phyloP scores from a whole-genome alignment of 768 basidiomycete species.

The Termitomyces sp. region DNA sequence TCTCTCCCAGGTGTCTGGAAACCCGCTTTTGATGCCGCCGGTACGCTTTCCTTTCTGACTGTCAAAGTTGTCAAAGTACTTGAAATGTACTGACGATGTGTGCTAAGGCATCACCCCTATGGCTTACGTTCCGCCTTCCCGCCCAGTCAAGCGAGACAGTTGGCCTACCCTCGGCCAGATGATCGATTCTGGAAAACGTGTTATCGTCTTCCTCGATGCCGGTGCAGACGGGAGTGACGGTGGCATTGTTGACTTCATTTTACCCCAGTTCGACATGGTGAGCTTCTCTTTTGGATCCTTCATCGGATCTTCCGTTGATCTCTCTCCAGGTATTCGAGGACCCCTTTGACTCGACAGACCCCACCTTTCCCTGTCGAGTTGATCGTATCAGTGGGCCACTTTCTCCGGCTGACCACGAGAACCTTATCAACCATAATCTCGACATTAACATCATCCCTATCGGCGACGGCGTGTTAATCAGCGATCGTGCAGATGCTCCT shows the following conservation, averaged over 20 bases:
- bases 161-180: conserved; percentile 66
- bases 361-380: conserved; percentile 1
- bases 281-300: neutral
- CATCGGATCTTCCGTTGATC: neutral
- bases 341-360: conserved; percentile 2
- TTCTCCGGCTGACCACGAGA: conserved; percentile 4
- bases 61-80: neutral
- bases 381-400: conserved; percentile 6
- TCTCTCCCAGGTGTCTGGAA: conserved; percentile 47
- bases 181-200: conserved; percentile 52
- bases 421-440: conserved; percentile 54
- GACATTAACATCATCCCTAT: conserved; percentile 35
- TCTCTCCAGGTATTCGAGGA: conserved; percentile 4
- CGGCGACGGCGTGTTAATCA: conserved; percentile 30
- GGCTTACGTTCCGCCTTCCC: conserved; percentile 50
- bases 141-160: conserved; percentile 37
- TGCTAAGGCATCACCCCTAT: conserved; percentile 34
- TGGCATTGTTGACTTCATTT: conserved; percentile 8
- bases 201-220: conserved; percentile 22
- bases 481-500: conserved; percentile 32
- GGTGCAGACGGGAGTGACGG: conserved; percentile 8
- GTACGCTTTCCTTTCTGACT: conserved; percentile 28
- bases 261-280: conserved; percentile 13
- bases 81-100: neutral
- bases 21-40: conserved; percentile 47